These are phyloP conservation scores for Eleusine indica DNA, from an alignment of 176 grass and related monocot species.

Conservation along the genomic window DNA sequence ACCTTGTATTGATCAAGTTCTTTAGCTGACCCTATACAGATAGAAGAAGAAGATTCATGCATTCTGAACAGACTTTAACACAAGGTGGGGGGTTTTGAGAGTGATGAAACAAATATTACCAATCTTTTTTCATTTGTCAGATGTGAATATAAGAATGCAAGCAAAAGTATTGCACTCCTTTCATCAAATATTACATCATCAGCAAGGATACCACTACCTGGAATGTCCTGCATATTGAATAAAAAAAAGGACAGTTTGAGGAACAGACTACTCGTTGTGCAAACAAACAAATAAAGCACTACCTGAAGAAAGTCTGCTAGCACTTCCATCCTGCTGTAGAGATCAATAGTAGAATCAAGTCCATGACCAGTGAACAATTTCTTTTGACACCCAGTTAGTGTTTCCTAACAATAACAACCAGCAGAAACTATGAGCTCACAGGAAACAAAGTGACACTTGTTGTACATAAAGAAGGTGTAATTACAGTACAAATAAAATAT, in stretches of 20 bases:
- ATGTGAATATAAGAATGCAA: slow-evolving; percentile 61
- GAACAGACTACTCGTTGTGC: slow-evolving; percentile 23
- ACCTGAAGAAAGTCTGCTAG: slow-evolving; percentile 55
- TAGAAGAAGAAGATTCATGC: slow-evolving; percentile 7
- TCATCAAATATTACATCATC: slow-evolving; percentile 51
- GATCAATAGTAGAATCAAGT: slow-evolving; percentile 23
- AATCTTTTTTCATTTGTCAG: slow-evolving; percentile 47
- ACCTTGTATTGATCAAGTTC: slow-evolving; percentile 34
- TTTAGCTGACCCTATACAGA: slow-evolving; percentile 53
- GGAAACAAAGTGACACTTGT: slow-evolving; percentile 5
- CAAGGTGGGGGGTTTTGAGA: slow-evolving; percentile 11
- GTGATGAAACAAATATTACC: slow-evolving; percentile 48
- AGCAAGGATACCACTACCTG: slow-evolving; percentile 46
- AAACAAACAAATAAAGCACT: slow-evolving; percentile 44
- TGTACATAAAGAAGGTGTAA: slow-evolving; percentile 13
- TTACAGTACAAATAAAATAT: slow-evolving; percentile 13
- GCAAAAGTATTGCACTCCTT: slow-evolving; percentile 53
- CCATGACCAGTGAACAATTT: slow-evolving; percentile 39
- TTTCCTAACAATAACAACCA: slow-evolving; percentile 53
- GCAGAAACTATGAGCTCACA: slow-evolving; percentile 30
- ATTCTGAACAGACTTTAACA: slow-evolving; percentile 19
- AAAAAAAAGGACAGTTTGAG: slow-evolving; percentile 15
- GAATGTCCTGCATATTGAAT: slow-evolving; percentile 54
- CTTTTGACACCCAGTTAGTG: slow-evolving; percentile 39
- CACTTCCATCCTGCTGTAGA: slow-evolving; percentile 34